Conservation (phyloP, 2,329 filamentous ascomycete species). For the Trichothecium roseum region DNA sequence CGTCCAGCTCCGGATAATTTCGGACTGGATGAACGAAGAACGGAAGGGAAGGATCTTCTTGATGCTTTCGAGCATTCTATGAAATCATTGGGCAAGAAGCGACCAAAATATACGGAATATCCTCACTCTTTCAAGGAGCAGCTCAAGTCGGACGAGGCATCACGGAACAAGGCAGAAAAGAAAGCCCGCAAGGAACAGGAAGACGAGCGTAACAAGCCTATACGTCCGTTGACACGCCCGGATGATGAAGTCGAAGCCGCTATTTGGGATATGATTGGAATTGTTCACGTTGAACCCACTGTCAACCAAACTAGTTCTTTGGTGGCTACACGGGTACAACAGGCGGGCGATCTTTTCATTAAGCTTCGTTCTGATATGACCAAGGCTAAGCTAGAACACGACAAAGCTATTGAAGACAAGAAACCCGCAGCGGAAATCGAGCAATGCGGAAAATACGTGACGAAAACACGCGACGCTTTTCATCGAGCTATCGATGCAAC, state of each 20-base stretch:
- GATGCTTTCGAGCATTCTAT: constrained; percentile 31
- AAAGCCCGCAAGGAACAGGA: constrained; percentile 32
- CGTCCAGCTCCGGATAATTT: constrained; percentile 26
- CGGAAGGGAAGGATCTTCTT: constrained; percentile 26
- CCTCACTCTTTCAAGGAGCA: constrained; percentile 36
- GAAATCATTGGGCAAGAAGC: constrained; percentile 28
- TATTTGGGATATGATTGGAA: constrained; percentile 42
- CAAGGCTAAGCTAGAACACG: constrained; percentile 32
- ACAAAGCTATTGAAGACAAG: constrained; percentile 32
- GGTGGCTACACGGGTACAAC: constrained; percentile 37
- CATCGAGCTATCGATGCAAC: constrained; percentile 42
- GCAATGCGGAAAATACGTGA: constrained; percentile 28
- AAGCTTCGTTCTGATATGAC: constrained; percentile 37
- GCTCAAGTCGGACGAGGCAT: constrained; percentile 33
- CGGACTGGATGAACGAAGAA: constrained; percentile 29
- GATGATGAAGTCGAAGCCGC: constrained; percentile 34
- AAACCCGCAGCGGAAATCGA: constrained; percentile 22
- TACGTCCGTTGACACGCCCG: constrained; percentile 28
- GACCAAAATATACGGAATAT: constrained; percentile 36
- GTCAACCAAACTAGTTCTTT: constrained; percentile 24
- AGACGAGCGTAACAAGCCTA: constrained; percentile 27
- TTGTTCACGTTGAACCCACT: constrained; percentile 34
- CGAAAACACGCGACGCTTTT: constrained; percentile 36
- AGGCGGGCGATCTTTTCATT: constrained; percentile 39
- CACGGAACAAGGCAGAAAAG: constrained; percentile 34